Evolutionary conservation across 148 eudicot species (phyloP).

Genomic region (Beta vulgaris): DNA sequence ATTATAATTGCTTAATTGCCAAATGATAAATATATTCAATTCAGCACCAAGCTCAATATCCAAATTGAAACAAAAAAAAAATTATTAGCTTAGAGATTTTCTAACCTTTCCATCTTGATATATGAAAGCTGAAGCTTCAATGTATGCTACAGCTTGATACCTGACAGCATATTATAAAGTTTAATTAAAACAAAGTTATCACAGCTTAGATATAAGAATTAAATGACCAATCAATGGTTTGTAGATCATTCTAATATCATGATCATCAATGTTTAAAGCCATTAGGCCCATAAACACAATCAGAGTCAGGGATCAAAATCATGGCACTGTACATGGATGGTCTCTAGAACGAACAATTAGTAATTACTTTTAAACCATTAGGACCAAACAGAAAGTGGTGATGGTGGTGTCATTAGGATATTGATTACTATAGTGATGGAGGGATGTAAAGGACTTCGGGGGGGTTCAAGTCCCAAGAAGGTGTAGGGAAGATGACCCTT

Average conservation of each 20-base stretch:
- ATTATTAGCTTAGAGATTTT: slow-evolving; percentile 3
- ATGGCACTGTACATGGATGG: not conserved
- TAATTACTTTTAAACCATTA: too few relatives aligned
- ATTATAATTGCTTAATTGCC: too few relatives aligned
- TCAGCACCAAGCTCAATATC: not conserved
- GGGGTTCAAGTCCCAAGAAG: too few relatives aligned
- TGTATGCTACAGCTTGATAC: slow-evolving; percentile 94
- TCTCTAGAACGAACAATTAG: too few relatives aligned
- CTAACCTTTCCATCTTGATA: slow-evolving; percentile 96
- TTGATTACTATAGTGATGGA: too few relatives aligned
- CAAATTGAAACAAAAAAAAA: not conserved
- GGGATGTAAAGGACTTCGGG: too few relatives aligned
- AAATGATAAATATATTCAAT: not conserved
- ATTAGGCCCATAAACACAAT: too few relatives aligned
- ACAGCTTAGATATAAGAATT: slow-evolving; percentile 8
- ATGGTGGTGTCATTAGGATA: too few relatives aligned
- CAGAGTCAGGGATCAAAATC: too few relatives aligned
- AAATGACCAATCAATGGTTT: not conserved
- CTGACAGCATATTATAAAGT: slow-evolving; percentile 36
- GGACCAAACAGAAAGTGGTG: too few relatives aligned
- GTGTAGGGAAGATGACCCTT: too few relatives aligned
- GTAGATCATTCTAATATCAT: not conserved
- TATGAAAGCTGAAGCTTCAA: slow-evolving; percentile 89
- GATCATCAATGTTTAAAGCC: not conserved
- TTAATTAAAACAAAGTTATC: not conserved